A percentile compares a stretch with the other conserved stretches of the same genome.
Conservation (phyloP, 805 yeast genomes). For the Ogataea neopini region DNA sequence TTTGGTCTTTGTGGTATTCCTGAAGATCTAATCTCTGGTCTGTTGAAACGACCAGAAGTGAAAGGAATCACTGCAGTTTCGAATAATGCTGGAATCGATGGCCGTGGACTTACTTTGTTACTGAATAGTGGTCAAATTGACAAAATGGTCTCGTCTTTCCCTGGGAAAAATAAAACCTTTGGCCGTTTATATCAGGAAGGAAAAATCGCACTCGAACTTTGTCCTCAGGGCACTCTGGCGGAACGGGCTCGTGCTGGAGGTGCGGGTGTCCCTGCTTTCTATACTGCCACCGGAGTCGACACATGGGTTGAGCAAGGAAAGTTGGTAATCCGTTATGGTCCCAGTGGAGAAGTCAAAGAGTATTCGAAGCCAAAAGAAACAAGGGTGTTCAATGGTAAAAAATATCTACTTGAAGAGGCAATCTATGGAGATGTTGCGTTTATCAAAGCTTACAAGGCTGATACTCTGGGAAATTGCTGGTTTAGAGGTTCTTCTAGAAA, state of each 20-base stretch:
- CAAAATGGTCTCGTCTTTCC: slow-evolving; percentile 46
- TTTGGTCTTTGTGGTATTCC: slow-evolving; percentile 52
- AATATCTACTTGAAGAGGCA: slow-evolving; percentile 45
- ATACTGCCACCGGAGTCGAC: slow-evolving; percentile 50
- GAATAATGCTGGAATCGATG: slow-evolving; percentile 51
- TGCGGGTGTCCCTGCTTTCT: slow-evolving; percentile 51
- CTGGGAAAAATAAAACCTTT: slow-evolving; percentile 46
- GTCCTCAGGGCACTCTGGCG: slow-evolving; percentile 55
- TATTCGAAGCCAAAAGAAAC: slow-evolving; percentile 42
- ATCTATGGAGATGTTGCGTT: slow-evolving; percentile 49
- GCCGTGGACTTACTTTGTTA: slow-evolving; percentile 44
- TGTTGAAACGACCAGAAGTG: slow-evolving; percentile 36
- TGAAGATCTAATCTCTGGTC: slow-evolving; percentile 42
- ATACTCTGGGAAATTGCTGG: slow-evolving; percentile 47
- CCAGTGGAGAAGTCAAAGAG: slow-evolving; percentile 39
- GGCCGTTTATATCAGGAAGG: slow-evolving; percentile 44
- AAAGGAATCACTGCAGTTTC: slow-evolving; percentile 44
- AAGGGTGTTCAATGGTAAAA: slow-evolving; percentile 44
- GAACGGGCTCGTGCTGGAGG: slow-evolving; percentile 50
- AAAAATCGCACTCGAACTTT: slow-evolving; percentile 44
- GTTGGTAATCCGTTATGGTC: slow-evolving; percentile 43
- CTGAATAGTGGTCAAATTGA: slow-evolving; percentile 44
- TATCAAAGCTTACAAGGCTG: slow-evolving; percentile 49
- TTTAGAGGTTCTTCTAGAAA: slow-evolving; percentile 48
- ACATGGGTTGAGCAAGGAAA: slow-evolving; percentile 52